Evolutionary conservation across 169 alveolate species (phyloP).

Genomic region (Haemoproteus tartakovskyi): DNA sequence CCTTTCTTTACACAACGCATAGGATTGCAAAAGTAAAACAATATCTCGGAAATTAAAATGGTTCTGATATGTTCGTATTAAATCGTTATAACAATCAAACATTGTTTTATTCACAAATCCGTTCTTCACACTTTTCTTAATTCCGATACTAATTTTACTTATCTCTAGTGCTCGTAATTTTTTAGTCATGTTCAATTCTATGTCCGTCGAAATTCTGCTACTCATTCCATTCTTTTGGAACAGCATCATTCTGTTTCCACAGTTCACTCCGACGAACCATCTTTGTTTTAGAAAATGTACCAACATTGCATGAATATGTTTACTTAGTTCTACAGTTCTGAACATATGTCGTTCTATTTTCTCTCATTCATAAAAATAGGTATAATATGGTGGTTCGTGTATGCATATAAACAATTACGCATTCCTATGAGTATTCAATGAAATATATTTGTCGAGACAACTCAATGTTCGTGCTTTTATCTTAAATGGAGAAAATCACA

Average conservation of each 20-base stretch:
- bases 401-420: too few relatives aligned
- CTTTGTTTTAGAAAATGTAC: too few relatives aligned
- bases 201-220: slow-evolving; percentile 4
- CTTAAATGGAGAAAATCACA: too few relatives aligned
- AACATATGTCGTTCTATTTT: too few relatives aligned
- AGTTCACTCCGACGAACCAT: too few relatives aligned
- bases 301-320: too few relatives aligned
- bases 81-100: slow-evolving; percentile 23
- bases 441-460: too few relatives aligned
- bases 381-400: too few relatives aligned
- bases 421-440: too few relatives aligned
- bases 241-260: neutral
- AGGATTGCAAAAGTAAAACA: slow-evolving; percentile 33
- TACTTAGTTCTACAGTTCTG: too few relatives aligned
- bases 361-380: too few relatives aligned
- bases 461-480: too few relatives aligned
- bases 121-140: slow-evolving; percentile 53
- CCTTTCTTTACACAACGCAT: slow-evolving; percentile 59
- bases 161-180: slow-evolving; percentile 5
- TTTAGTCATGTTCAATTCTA: slow-evolving; percentile 4
- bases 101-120: slow-evolving; percentile 47
- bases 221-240: neutral
- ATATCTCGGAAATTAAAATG: slow-evolving; percentile 12
- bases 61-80: slow-evolving; percentile 8
- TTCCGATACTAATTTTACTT: slow-evolving; percentile 21